These are phyloP conservation scores for Beta corolliflora DNA, from an alignment of 179 eudicot species.

Conservation along the genomic window DNA sequence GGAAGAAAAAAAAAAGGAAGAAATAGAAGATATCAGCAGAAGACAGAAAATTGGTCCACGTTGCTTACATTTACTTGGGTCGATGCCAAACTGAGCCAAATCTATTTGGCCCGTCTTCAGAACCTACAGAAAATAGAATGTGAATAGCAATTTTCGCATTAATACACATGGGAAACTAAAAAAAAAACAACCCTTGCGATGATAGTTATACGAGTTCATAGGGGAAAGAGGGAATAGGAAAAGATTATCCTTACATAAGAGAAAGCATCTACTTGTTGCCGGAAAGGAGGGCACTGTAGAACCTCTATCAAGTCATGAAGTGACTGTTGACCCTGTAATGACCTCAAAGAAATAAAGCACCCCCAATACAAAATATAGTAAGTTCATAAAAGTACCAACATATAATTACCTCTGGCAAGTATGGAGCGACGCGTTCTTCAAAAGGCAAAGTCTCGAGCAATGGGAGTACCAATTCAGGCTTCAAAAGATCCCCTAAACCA, in stretches of 20 bases:
- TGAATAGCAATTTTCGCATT: neutral
- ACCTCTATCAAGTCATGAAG: conserved; percentile 73
- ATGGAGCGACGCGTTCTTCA: conserved; percentile 68
- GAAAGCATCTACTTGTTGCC: conserved; percentile 97
- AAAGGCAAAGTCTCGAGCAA: conserved; percentile 68
- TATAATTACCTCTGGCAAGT: conserved; percentile 81
- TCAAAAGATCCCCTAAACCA: conserved; percentile 92
- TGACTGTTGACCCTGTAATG: conserved; percentile 72
- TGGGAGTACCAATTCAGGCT: conserved; percentile 79
- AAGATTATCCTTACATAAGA: conserved; percentile 66
- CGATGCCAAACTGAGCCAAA: conserved; percentile 91
- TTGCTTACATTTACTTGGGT: conserved; percentile 91
- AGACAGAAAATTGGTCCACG: neutral
- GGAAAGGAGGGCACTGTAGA: conserved; percentile 94
- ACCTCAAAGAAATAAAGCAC: conserved; percentile 17
- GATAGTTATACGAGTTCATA: no score
- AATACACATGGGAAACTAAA: no score
- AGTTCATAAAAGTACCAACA: conserved; percentile 3
- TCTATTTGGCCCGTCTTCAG: conserved; percentile 94
- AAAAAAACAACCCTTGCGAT: neutral
- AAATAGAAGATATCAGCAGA: neutral
- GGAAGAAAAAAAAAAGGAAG: neutral
- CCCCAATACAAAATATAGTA: neutral
- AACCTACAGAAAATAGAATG: conserved; percentile 49
- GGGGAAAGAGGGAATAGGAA: neutral